Percentiles rank a stretch among this genome's conserved stretches.
Conservation (phyloP, 805 yeast species). For the Starmera caribaea region DNA sequence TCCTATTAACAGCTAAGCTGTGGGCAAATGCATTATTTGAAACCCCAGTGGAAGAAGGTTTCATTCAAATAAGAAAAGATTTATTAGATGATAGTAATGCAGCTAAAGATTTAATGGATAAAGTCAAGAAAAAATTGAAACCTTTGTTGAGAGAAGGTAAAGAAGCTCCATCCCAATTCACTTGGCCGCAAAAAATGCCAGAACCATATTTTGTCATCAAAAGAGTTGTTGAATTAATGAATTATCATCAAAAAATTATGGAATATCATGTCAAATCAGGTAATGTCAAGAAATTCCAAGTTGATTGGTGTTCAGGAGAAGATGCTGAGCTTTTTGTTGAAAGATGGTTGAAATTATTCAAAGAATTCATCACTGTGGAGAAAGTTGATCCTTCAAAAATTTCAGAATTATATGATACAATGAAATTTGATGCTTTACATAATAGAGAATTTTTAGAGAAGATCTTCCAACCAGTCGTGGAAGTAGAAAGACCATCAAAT, state of each 20-base stretch:
- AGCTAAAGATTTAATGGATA: slow-evolving; percentile 95
- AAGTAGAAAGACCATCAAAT: slow-evolving; percentile 24
- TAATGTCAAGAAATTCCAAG: slow-evolving; percentile 60
- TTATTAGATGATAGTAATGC: slow-evolving; percentile 94
- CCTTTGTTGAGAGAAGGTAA: slow-evolving; percentile 92
- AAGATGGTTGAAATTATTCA: slow-evolving; percentile 94
- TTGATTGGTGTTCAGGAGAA: slow-evolving; percentile 94
- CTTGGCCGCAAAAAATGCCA: slow-evolving; percentile 99
- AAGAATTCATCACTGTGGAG: slow-evolving; percentile 85
- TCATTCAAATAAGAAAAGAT: slow-evolving; percentile 78
- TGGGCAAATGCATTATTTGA: slow-evolving; percentile 63
- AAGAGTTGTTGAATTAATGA: slow-evolving; percentile 92
- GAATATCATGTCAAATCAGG: slow-evolving; percentile 63
- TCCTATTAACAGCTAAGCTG: slow-evolving; percentile 82
- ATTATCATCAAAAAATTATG: slow-evolving; percentile 78
- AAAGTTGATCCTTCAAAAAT: slow-evolving; percentile 97
- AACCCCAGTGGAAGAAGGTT: slow-evolving; percentile 66
- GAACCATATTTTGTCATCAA: slow-evolving; percentile 92
- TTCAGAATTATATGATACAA: slow-evolving; percentile 92
- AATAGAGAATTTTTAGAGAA: slow-evolving; percentile 81
- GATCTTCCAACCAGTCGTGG: slow-evolving; percentile 60
- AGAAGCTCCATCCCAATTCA: slow-evolving; percentile 94
- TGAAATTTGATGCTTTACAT: slow-evolving; percentile 97
- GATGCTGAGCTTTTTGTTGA: slow-evolving; percentile 86
- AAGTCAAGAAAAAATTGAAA: slow-evolving; percentile 91